Evolutionary conservation across 495 filamentous ascomycete species (phyloP), one percentile per base, ranked within the genome.

Genomic region (Cercophora scortea): DNA sequence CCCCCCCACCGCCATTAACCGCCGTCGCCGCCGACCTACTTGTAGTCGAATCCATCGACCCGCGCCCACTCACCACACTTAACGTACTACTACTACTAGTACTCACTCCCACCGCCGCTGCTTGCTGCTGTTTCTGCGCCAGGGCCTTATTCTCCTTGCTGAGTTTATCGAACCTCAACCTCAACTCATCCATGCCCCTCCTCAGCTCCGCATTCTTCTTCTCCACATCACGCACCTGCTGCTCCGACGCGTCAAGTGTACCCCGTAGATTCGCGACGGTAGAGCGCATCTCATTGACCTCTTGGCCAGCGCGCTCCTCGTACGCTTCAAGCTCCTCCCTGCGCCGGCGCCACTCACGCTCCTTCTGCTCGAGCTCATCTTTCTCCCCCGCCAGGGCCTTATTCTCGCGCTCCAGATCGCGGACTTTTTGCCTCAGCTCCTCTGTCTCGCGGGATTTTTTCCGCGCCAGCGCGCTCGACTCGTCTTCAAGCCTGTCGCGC

Each of bases 401-500:
- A 52, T 84, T 80, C 39, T 95, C 71, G 9, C 84, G 78, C 68
- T 96, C 92, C 1, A 86, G 77, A 51, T 96, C 92, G 15, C 90
- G 80, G 32, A 90, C 75, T 65, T 82, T 86, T 40, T 72, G 76
- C 64, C 85, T 86, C 11, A 96, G 68, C 49, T 97, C 93, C 67
- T 96, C 93, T 32, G 91, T 73, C 72, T 96, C 93, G 32, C 90
- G 77, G 4, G 86, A 81, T 16, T 85, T 80, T 42, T 85, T 76
- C 46, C 94, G 80, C 11, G 85, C 87, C 45, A 86, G 80, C 1
- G 81, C 84, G 56, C 81, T 88, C 17, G 88, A 82, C 69, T 96
- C 90, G 38, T 97, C 92, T 64, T 97, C 93, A 13, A 89, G 86
- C 12, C 89, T 82, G 60, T 97, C 94, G 32, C 92, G 81, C 69